A percentile compares a stretch with the other conserved stretches of the same genome.
These are phyloP conservation scores for Oehlia diaphana DNA, from an alignment of 192 early-diverging fungal species.

Conservation along the genomic window DNA sequence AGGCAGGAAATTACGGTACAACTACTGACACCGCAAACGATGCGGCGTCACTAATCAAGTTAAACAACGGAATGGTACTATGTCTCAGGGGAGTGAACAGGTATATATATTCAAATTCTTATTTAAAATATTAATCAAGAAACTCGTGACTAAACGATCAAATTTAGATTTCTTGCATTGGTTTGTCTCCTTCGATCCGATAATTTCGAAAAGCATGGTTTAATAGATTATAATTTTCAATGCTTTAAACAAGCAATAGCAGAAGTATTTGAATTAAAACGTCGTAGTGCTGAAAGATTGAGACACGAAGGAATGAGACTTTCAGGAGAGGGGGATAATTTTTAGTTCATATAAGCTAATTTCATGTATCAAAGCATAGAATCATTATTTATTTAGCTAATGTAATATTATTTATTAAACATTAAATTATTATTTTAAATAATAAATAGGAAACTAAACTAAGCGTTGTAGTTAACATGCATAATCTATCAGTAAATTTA, in stretches of 20 bases:
- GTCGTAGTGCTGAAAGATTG: slow-evolving; percentile 34
- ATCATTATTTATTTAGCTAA: no score
- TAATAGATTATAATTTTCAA: slow-evolving; percentile 88
- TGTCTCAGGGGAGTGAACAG: slow-evolving; percentile 76
- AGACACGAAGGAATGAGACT: slow-evolving; percentile 30
- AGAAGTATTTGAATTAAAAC: slow-evolving; percentile 71
- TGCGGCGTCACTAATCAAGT: slow-evolving; percentile 65
- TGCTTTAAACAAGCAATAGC: slow-evolving; percentile 79
- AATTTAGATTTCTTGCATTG: slow-evolving; percentile 63
- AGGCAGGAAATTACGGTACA: slow-evolving; percentile 29
- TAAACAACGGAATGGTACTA: slow-evolving; percentile 79
- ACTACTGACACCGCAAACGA: slow-evolving; percentile 49
- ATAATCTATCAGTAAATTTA: no score
- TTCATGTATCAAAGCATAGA: no score
- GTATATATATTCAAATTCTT: slow-evolving; percentile 42
- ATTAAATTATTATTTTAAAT: no score
- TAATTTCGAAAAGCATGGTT: slow-evolving; percentile 79
- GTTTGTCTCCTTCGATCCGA: slow-evolving; percentile 80
- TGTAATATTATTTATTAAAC: no score
- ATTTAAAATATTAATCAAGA: background rate
- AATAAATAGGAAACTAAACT: background rate
- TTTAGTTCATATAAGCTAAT: no score
- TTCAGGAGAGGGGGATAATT: background rate
- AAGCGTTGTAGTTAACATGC: no score
- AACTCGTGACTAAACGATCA: background rate